Base-by-base conservation (phyloP, 805 yeast genomes). In the Metschnikowia arizonensis region DNA sequence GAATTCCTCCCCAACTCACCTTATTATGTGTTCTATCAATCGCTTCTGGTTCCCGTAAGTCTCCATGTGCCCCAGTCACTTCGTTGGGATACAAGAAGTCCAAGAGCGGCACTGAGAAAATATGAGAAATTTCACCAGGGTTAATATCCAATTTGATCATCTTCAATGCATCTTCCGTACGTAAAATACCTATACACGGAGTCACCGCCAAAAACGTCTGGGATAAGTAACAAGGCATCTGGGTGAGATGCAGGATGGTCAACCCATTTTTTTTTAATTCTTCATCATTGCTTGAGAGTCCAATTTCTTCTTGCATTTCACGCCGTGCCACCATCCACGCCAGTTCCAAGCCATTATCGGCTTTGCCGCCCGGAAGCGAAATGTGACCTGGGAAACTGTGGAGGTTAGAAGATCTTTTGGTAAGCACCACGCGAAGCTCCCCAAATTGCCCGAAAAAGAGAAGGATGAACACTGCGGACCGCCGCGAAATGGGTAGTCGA, bases 361-460 rank as follows among this genome's bases (percentile, higher is more conserved):
- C 89, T 58, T 84, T 87, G 7, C 97, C 98, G 2, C 98, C 98
- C 3, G 98, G 98, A 7, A 90, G 70, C 1, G 97, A 88, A 5
- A 86, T 85, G 61, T 90, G 96, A 4, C 97, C 97, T 0, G 93
- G 85, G 65, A 89, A 90, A 43, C 78, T 78, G 40, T 81, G 71
- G 55, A 91, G 69, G 30, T 74, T 70, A 39, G 84, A 72, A 2
- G 95, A 81, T 50, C 98, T 65, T 54, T 85, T 82, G 1, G 97
- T 90, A 41, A 90, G 64, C 3, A 90, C 70, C 26, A 88, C 95
- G 35, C 91, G 65, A 15, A 89, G 64, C 53, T 88, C 95, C 2
- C 91, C 91, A 35, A 69, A 63, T n/a, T 68, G 68, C 4, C 95
- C 95, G 7, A 81, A 59, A 54, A 86, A 89, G 19, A 90, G 73